Conservation (phyloP, 169 alveolate genomes). For the Cyclospora cayetanensis region DNA sequence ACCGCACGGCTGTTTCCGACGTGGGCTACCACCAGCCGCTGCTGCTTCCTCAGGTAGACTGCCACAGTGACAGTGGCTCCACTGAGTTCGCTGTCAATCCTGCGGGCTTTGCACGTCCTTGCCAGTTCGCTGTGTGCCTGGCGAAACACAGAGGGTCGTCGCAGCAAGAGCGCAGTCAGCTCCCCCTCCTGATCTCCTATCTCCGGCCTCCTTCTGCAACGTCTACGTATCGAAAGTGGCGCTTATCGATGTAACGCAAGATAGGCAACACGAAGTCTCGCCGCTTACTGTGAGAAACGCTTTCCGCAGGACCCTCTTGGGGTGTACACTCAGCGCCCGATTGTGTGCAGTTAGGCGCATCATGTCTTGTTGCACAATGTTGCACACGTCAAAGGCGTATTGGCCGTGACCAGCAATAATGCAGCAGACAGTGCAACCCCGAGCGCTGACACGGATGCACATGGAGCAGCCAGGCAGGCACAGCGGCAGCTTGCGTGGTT, state of each 20-base stretch:
- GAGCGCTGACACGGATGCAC: not conserved
- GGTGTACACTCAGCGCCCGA: not conserved
- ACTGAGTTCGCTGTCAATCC: conserved; percentile 60
- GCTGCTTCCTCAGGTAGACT: conserved; percentile 47
- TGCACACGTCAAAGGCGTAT: conserved; percentile 86
- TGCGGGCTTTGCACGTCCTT: not conserved
- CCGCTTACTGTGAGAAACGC: conserved; percentile 7
- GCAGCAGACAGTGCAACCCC: conserved; percentile 52
- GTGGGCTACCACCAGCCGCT: conserved; percentile 72
- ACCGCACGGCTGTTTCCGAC: conserved; percentile 82
- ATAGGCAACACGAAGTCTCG: not conserved
- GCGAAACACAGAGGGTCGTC: not conserved
- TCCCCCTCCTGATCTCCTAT: too few relatives aligned
- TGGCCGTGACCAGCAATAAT: conserved; percentile 92
- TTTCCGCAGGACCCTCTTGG: conserved; percentile 3
- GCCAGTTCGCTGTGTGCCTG: conserved; percentile 30
- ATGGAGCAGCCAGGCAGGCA: not conserved
- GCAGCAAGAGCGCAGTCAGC: not conserved
- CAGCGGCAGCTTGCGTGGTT: not conserved
- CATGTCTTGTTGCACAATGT: conserved; percentile 82
- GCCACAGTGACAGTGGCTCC: conserved; percentile 79
- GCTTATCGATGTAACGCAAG: not conserved
- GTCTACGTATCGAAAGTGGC: too few relatives aligned
- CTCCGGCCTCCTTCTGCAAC: too few relatives aligned
- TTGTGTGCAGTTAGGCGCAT: conserved; percentile 68